phyloP scores from a whole-genome alignment of 2,329 filamentous ascomycete species.

The Arthrobotrys musiformis region DNA sequence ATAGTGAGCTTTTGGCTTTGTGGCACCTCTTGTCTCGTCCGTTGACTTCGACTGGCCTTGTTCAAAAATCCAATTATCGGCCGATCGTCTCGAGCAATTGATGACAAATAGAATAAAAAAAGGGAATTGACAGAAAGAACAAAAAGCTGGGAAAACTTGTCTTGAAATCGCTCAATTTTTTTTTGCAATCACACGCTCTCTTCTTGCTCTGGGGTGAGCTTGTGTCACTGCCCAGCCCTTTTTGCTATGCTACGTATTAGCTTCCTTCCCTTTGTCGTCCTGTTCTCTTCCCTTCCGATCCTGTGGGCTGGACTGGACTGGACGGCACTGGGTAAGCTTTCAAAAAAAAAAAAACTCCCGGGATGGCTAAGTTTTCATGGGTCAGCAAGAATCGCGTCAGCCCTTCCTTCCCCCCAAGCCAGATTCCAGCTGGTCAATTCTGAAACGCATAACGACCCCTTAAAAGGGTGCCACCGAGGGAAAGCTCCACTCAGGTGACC shows the following conservation, averaged over 20 bases:
- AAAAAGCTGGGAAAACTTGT: too few species aligned
- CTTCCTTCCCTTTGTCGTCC: constrained; percentile 40
- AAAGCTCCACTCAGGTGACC: constrained; percentile 54
- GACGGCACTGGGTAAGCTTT: constrained; percentile 29
- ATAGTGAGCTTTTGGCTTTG: constrained; percentile 41
- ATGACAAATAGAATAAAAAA: constrained; percentile 43
- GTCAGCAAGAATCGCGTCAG: constrained; percentile 53
- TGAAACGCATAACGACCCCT: constrained; percentile 53
- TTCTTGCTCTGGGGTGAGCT: constrained; percentile 25
- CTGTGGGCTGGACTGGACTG: constrained; percentile 14
- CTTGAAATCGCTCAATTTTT: constrained; percentile 45
- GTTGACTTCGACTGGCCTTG: constrained; percentile 32
- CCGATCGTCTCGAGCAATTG: constrained; percentile 31
- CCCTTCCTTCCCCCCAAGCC: constrained; percentile 37
- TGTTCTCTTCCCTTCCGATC: constrained; percentile 41
- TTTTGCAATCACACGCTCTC: constrained; percentile 34
- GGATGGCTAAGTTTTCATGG: constrained; percentile 40
- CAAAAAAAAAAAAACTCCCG: constrained; percentile 35
- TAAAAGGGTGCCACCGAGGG: constrained; percentile 53
- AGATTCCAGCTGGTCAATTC: constrained; percentile 54
- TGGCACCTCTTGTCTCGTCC: constrained; percentile 49
- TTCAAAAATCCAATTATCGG: constrained; percentile 33
- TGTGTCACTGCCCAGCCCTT: constrained; percentile 43
- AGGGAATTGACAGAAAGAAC: not conserved
- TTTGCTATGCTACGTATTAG: constrained; percentile 11